phyloP scores from a whole-genome alignment of 2,329 filamentous ascomycete species.

The Aspergillus sojae region DNA sequence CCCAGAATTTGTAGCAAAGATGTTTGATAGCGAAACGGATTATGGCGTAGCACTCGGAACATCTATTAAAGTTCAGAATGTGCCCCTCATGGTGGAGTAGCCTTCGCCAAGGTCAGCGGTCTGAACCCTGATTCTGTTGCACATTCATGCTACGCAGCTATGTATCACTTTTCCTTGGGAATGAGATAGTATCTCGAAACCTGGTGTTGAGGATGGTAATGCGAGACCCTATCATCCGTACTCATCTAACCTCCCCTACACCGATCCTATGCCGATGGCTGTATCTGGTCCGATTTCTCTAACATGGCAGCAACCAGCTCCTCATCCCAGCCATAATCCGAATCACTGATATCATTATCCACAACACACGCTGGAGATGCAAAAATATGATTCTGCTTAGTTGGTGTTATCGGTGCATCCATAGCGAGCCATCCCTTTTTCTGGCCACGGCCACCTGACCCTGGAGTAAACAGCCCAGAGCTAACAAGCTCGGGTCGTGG shows the following conservation, averaged over 20 bases:
- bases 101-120: too few relatives aligned
- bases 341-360: background rate
- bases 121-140: too few relatives aligned
- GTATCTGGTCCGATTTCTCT: background rate
- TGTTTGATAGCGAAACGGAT: too few relatives aligned
- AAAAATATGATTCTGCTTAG: background rate
- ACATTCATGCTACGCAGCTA: background rate
- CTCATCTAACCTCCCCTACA: background rate
- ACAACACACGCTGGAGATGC: background rate
- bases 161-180: rapidly evolving
- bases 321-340: background rate
- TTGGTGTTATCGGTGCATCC: background rate
- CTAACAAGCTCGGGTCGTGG: background rate
- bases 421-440: background rate
- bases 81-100: background rate
- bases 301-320: background rate
- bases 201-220: rapidly evolving
- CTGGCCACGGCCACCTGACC: background rate
- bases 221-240: background rate
- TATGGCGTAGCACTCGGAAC: too few relatives aligned
- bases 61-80: background rate
- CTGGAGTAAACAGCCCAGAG: background rate
- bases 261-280: background rate
- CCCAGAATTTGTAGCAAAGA: background rate
- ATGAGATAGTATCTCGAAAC: background rate